These are phyloP conservation scores for Dissoconium aciculare DNA, from an alignment of 2,329 filamentous ascomycete genomes.

Conservation along the genomic window DNA sequence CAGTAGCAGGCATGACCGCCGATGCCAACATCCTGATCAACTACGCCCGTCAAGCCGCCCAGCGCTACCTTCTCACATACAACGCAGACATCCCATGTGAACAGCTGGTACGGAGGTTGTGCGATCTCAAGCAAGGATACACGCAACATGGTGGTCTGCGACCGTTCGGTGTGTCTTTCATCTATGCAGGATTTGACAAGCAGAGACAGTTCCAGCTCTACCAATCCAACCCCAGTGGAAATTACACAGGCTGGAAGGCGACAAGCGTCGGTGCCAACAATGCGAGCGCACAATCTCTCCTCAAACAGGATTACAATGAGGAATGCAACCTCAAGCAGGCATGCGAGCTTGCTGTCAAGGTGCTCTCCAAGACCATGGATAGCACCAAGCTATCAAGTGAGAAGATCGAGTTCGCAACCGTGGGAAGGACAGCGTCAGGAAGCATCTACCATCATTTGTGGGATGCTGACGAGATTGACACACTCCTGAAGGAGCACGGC, in stretches of 20 bases:
- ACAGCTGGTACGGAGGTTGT: conserved; percentile 89
- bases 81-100: conserved; percentile 99
- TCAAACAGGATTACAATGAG: conserved; percentile 99
- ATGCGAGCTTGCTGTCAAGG: conserved; percentile 94
- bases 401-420: conserved; percentile 98
- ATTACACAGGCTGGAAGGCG: conserved; percentile 98
- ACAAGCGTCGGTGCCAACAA: conserved; percentile 97
- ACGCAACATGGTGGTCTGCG: conserved; percentile 97
- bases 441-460: conserved; percentile 98
- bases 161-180: conserved; percentile 97
- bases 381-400: conserved; percentile 97
- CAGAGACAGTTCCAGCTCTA: conserved; percentile 96
- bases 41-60: conserved; percentile 91
- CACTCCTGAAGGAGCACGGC: conserved; percentile 86
- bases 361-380: conserved; percentile 99
- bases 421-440: conserved; percentile 85
- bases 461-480: conserved; percentile 91
- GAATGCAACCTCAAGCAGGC: conserved; percentile 93
- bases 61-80: conserved; percentile 96
- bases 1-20: conserved; percentile 96
- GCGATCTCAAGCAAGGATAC: conserved; percentile 97
- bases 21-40: conserved; percentile 99
- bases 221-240: conserved; percentile 95
- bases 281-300: conserved; percentile 83
- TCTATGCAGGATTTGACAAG: conserved; percentile 96